A percentile compares a stretch with the other conserved stretches of the same genome.
phyloP scores from a whole-genome alignment of 1,284 basidiomycete genomes.

The Cryptococcus sp. region DNA sequence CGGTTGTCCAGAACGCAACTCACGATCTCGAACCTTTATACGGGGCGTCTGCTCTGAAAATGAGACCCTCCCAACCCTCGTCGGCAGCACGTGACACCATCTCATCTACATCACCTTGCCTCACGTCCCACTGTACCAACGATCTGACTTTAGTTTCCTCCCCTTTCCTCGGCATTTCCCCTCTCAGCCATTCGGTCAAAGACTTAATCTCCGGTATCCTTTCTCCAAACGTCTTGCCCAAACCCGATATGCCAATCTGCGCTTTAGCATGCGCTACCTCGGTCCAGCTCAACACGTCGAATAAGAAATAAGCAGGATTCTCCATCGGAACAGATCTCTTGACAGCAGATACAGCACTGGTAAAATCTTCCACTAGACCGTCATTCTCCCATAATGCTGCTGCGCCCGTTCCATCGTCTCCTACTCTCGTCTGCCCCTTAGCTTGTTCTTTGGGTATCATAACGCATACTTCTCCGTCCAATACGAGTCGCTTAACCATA shows the following conservation, averaged over 20 bases:
- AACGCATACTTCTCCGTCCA: slow-evolving; percentile 45
- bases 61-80: slow-evolving; percentile 44
- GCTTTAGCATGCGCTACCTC: slow-evolving; percentile 12
- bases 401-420: slow-evolving; percentile 3
- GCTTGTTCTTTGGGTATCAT: slow-evolving; percentile 9
- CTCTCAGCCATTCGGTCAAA: slow-evolving; percentile 20
- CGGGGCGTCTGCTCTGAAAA: slow-evolving; percentile 34
- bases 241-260: neutral
- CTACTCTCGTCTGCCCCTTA: neutral
- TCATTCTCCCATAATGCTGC: slow-evolving; percentile 19
- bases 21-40: slow-evolving; percentile 41
- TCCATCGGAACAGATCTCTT: slow-evolving; percentile 19
- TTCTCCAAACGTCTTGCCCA: slow-evolving; percentile 23
- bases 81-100: slow-evolving; percentile 32
- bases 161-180: slow-evolving; percentile 2
- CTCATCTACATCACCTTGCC: slow-evolving; percentile 23
- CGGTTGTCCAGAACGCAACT: slow-evolving; percentile 4
- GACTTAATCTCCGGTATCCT: slow-evolving; percentile 14
- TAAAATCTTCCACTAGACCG: slow-evolving; percentile 38
- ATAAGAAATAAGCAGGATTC: slow-evolving; percentile 33
- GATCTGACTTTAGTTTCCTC: slow-evolving; percentile 17
- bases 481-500: slow-evolving; percentile 32
- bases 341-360: slow-evolving; percentile 31
- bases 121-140: slow-evolving; percentile 28
- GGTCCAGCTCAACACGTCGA: slow-evolving; percentile 36